Evolutionary conservation across 352 stramenopile species (phyloP), one percentile per base, ranked within the genome.

Genomic region (Phytophthora idaei): DNA sequence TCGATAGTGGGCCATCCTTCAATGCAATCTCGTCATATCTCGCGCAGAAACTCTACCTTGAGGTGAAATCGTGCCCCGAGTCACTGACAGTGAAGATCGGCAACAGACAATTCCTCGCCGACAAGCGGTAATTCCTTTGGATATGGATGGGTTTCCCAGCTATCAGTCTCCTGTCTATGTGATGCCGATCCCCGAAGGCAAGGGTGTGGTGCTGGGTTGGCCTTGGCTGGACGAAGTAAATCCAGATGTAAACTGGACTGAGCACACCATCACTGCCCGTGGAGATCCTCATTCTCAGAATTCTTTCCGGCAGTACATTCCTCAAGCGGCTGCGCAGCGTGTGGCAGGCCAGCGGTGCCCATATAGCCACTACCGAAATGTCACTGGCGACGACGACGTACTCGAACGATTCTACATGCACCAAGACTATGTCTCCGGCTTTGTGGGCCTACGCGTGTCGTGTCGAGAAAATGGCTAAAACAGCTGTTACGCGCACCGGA

Each of bases 141-240:
- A 41, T 17, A 48, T 64, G 21, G 11, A 57, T 6, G 48, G 41
- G 2, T 65, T 65, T 46, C 12, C 29, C 15, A 12, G 0, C 1
- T 53, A 58, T 29, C 0, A 45, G 2, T 27, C 25, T 1, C n/a
- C 0, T 3, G 39, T 65, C 5, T 59, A 58, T 12, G 57, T 58
- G 1, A 58, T 65, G 57, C 37, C 28, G 0, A 47, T 59, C 31
- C 49, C 58, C 5, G 48, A 66, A 12, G 29, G 12, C 17, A 66
- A 66, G 8, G 0, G 54, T 21, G n/a, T 54, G 28, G 11, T 59
- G 7, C 17, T 66, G 0, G 58, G 47, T 0, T 54, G 28, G 37
- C 14, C 29, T 8, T 34, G 29, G 29, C 29, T 34, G 3, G 29
- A 34, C 6, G 1, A 47, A 21, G 14, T 54, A 29, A 59, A 66